Evolutionary conservation across 176 grass and related monocot species (phyloP), one percentile per base, ranked within the genome.

Genomic region (Olyra latifolia): DNA sequence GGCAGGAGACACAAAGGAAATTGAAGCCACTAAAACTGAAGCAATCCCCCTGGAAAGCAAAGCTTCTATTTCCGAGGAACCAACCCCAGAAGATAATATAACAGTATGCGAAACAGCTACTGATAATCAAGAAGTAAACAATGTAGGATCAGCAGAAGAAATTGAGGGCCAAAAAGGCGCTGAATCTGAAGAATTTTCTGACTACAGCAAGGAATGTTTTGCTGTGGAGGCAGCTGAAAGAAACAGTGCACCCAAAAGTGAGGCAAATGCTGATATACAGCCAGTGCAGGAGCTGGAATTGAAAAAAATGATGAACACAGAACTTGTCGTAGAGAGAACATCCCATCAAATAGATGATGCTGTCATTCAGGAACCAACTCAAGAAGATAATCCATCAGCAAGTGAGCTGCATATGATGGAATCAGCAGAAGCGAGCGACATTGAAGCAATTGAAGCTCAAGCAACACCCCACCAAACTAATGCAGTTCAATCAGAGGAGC

Each of bases 391-490:
- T 55, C 20, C 27, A 49, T 28, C 27, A 1, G 19, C 58, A 78
- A 29, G 39, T 7, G 57, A 78, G 48, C 63, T 42, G 39, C 66
- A 65, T 72, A 49, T 62, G 20, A 58, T 43, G 23, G 56, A 74
- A 88, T 62, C 68, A 56, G 27, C 19, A 74, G 75, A 66, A 7
- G 40, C 61, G 49, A 80, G 42, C 40, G 67, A 41, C 11, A 74
- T 7, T 53, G 86, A 79, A 68, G 59, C 58, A 48, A 65, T 67
- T 29, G 74, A 83, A 88, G 75, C 1, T 38, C 62, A 76, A 43
- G 29, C 1, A 66, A 66, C 23, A 39, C 16, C 59, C 30, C 67
- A 53, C 22, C 65, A 66, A 66, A 45, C 41, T 25, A 28, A 32
- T 52, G 7, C 7, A 67, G 23, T 22, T 67, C 66, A 44, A 46